Percentiles rank a stretch among this genome's conserved stretches.
These are phyloP conservation scores for Kodamaea anthophila DNA, from an alignment of 1,139 yeast genomes.

Conservation along the genomic window DNA sequence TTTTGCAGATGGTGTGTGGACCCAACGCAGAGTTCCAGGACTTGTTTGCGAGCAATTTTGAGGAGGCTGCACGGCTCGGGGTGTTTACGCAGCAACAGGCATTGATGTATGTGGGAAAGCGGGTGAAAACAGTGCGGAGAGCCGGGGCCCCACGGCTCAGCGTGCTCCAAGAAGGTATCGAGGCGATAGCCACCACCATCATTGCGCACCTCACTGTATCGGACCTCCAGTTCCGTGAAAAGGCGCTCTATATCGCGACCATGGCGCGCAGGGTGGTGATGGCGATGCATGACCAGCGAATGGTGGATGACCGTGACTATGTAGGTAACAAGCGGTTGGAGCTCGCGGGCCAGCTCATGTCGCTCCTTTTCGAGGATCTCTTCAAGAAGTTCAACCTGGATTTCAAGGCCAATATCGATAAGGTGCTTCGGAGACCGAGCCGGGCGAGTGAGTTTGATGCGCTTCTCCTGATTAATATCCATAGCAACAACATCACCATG, in stretches of 20 bases:
- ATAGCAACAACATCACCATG: conserved; percentile 85
- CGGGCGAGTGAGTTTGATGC: conserved; percentile 96
- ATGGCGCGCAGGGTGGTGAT: conserved; percentile 95
- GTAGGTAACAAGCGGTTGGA: conserved; percentile 97
- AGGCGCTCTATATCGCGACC: conserved; percentile 88
- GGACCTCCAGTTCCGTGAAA: conserved; percentile 85
- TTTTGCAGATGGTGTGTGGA: conserved; percentile 92
- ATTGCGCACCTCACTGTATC: conserved; percentile 90
- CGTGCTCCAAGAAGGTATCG: conserved; percentile 88
- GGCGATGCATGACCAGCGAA: conserved; percentile 91
- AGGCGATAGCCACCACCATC: conserved; percentile 92
- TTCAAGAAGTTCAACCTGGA: conserved; percentile 93
- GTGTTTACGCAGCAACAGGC: conserved; percentile 94
- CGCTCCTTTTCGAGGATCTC: conserved; percentile 89
- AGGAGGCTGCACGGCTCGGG: conserved; percentile 84
- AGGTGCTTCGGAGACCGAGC: conserved; percentile 87
- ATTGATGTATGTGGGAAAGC: conserved; percentile 78
- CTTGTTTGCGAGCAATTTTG: conserved; percentile 84
- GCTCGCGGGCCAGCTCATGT: conserved; percentile 95
- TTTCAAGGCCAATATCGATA: conserved; percentile 90
- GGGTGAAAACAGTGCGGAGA: conserved; percentile 89
- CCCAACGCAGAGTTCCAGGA: conserved; percentile 84
- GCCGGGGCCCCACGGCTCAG: conserved; percentile 76
- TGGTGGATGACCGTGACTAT: conserved; percentile 97
- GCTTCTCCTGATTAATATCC: conserved; percentile 77